phyloP scores from a whole-genome alignment of 352 stramenopile genomes.

The Phytophthora quininea region DNA sequence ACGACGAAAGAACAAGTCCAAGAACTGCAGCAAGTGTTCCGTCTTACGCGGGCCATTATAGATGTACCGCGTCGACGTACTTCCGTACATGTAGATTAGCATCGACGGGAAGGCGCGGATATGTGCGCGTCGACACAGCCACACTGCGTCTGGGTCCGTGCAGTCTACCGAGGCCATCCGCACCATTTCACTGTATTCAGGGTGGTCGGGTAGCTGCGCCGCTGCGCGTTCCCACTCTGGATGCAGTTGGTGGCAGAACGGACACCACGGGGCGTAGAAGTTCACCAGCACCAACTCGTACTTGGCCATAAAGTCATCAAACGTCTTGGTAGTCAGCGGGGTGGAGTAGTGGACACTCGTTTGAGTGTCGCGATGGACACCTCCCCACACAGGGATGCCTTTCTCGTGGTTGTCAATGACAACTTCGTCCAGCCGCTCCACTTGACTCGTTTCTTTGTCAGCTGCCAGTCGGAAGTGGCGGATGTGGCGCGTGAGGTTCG shows the following conservation, averaged over 20 bases:
- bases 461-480: constrained; percentile 70
- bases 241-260: constrained; percentile 75
- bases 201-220: constrained; percentile 71
- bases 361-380: constrained; percentile 52
- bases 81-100: constrained; percentile 88
- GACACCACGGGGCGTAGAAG: constrained; percentile 86
- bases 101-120: constrained; percentile 87
- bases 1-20: constrained; percentile 85
- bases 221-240: constrained; percentile 81
- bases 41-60: constrained; percentile 82
- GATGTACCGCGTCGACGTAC: constrained; percentile 77
- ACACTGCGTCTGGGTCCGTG: constrained; percentile 62
- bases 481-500: constrained; percentile 84
- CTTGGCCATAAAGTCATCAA: constrained; percentile 83
- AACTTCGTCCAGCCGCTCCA: constrained; percentile 68
- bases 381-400: constrained; percentile 69
- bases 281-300: constrained; percentile 88
- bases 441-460: constrained; percentile 26
- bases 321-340: constrained; percentile 66
- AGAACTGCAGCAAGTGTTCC: constrained; percentile 78
- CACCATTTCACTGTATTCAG: constrained; percentile 81
- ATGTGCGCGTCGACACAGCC: constrained; percentile 71
- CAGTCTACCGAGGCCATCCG: constrained; percentile 84
- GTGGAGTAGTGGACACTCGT: constrained; percentile 75
- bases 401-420: constrained; percentile 72